Evolutionary conservation across 805 yeast genomes (phyloP), one percentile per base, ranked within the genome.

Genomic region (Wickerhamiella sorbophila): DNA sequence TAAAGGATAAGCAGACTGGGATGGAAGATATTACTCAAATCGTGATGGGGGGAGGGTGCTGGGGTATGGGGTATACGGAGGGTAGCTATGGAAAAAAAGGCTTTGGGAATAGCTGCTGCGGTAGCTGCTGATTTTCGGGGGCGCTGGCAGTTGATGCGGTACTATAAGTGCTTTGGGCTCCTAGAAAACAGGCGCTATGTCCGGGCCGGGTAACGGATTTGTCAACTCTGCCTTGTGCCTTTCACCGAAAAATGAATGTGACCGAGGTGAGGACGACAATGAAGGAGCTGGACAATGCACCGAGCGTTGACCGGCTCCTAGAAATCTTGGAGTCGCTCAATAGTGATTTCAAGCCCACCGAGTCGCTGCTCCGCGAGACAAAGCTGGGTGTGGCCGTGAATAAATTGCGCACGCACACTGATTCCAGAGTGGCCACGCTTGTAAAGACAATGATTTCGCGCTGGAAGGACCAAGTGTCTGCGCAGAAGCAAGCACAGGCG

Each of bases 301-400:
- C 71, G 26, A 72, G 72, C 42, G 78, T 82, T 41, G 73, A 71
- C 33, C 71, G 79, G 3, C 72, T 82, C 21, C 55, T 80, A 42
- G 80, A 78, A 56, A 71, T 87, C 15, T 64, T 88, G 49, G 71
- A 67, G 34, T 66, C 71, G 19, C 64, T 88, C 46, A 76, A 79
- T 50, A 73, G 70, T 43, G 83, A 82, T 10, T 82, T 85, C 40
- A 66, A 68, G 51, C 95, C 97, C 8, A 77, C 93, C 1, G 97
- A 88, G 56, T 74, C 77, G 57, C 66, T 88, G 29, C 67, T 88
- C 40, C 72, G 96, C 54, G 94, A 88, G 55, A 91, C 98, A 6
- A 86, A 85, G 60, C 88, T 91, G n/a, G 98, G 98, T 49, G 88
- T 91, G 15, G 88, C 87, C 6, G 96, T 91, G 33, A 91, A 91